A percentile compares a stretch with the other conserved stretches of the same genome.
phyloP scores from a whole-genome alignment of 2,329 filamentous ascomycete genomes.

The Verticillium longisporum region DNA sequence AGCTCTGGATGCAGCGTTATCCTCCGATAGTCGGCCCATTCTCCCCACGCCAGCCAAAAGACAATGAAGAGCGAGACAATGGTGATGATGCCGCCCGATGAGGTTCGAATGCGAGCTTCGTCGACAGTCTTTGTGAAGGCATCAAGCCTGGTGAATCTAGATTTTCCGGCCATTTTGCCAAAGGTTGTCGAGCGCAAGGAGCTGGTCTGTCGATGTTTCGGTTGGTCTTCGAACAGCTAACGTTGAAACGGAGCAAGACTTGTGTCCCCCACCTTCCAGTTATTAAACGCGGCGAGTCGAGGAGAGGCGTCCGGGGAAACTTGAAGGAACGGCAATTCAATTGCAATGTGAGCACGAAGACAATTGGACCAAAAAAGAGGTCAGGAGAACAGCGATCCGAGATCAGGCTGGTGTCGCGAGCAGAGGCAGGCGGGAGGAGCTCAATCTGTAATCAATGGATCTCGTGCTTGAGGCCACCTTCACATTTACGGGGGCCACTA shows the following conservation, averaged over 20 bases:
- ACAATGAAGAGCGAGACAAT: slow-evolving; percentile 85
- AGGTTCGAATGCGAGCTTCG: slow-evolving; percentile 92
- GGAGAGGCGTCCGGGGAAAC: slow-evolving; percentile 5
- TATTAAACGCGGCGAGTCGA: slow-evolving; percentile 10
- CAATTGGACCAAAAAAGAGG: not conserved
- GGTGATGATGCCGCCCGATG: slow-evolving; percentile 90
- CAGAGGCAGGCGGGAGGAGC: not conserved
- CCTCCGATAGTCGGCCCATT: slow-evolving; percentile 90
- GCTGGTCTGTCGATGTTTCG: not conserved
- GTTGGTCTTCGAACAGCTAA: not conserved
- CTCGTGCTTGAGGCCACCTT: slow-evolving; percentile 1
- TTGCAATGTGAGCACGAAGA: not conserved
- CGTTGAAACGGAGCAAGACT: slow-evolving; percentile 1
- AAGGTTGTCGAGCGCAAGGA: not conserved
- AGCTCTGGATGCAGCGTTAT: slow-evolving; percentile 85
- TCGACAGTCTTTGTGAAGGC: slow-evolving; percentile 99
- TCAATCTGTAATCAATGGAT: not conserved
- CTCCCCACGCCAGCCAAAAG: slow-evolving; percentile 82
- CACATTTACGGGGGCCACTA: slow-evolving; percentile 1
- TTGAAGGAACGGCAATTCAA: not conserved
- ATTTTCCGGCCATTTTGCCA: slow-evolving; percentile 72
- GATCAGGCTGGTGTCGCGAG: not conserved
- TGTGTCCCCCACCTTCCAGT: not conserved
- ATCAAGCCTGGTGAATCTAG: slow-evolving; percentile 91
- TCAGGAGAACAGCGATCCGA: not conserved